Percentiles rank a stretch among this genome's conserved stretches.
phyloP scores from a whole-genome alignment of 306 rosid genomes.

The Vigna mungo region DNA sequence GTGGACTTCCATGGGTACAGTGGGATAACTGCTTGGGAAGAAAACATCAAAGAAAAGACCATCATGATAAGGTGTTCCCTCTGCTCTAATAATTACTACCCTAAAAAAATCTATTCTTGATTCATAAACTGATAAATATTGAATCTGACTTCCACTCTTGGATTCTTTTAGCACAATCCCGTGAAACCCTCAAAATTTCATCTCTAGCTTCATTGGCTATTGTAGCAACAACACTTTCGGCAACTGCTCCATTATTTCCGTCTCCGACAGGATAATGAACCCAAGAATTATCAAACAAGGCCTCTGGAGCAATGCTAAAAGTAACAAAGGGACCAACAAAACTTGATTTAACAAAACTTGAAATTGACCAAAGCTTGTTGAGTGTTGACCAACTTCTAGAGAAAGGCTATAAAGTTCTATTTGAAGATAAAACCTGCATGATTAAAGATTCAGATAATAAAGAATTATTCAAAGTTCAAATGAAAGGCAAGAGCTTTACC shows the following conservation, averaged over 20 bases:
- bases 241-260: constrained; percentile 41
- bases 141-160: constrained; percentile 95
- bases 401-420: no score
- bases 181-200: constrained; percentile 59
- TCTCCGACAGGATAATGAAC: constrained; percentile 41
- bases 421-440: no score
- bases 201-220: constrained; percentile 54
- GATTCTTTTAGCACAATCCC: constrained; percentile 71
- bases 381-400: no score
- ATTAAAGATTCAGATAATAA: no score
- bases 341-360: not conserved
- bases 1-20: constrained; percentile 64
- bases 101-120: constrained; percentile 87
- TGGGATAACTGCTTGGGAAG: constrained; percentile 77
- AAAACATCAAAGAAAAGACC: constrained; percentile 87
- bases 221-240: constrained; percentile 42
- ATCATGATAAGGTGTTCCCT: constrained; percentile 97
- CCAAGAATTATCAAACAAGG: constrained; percentile 47
- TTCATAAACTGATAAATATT: constrained; percentile 80
- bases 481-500: no score
- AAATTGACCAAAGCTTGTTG: no score
- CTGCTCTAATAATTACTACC: constrained; percentile 92
- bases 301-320: constrained; percentile 45
- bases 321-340: constrained; percentile 47
- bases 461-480: no score